Evolutionary conservation across 805 yeast genomes (phyloP).

Genomic region (Pichia membranifaciens): DNA sequence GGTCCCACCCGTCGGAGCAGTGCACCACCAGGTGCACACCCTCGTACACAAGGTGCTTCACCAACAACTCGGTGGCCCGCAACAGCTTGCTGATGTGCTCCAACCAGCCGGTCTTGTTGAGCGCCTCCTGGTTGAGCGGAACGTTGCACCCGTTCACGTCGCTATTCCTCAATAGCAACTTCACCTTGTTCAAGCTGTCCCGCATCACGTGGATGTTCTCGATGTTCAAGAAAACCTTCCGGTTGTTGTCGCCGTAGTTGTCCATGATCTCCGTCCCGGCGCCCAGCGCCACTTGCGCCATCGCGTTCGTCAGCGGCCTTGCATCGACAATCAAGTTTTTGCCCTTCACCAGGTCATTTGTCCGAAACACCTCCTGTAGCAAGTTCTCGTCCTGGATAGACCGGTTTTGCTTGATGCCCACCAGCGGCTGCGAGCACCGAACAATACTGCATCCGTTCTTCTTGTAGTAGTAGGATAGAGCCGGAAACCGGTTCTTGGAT

Average conservation of each 20-base stretch:
- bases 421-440: slow-evolving; percentile 88
- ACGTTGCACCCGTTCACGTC: slow-evolving; percentile 44
- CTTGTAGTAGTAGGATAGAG: slow-evolving; percentile 67
- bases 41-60: slow-evolving; percentile 76
- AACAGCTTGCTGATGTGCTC: slow-evolving; percentile 62
- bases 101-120: slow-evolving; percentile 74
- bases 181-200: slow-evolving; percentile 64
- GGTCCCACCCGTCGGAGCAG: slow-evolving; percentile 98
- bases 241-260: slow-evolving; percentile 52
- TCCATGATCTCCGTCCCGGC: slow-evolving; percentile 98
- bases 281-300: slow-evolving; percentile 94
- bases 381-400: slow-evolving; percentile 89
- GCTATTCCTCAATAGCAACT: slow-evolving; percentile 58
- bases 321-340: slow-evolving; percentile 78
- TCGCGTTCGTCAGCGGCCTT: slow-evolving; percentile 88
- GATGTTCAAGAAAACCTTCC: slow-evolving; percentile 74
- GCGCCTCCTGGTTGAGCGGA: slow-evolving; percentile 44
- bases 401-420: slow-evolving; percentile 81
- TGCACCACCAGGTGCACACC: slow-evolving; percentile 81
- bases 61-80: slow-evolving; percentile 69
- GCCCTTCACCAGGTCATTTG: slow-evolving; percentile 37
- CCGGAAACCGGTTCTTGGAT: slow-evolving; percentile 81
- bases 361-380: slow-evolving; percentile 63
- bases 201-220: slow-evolving; percentile 96
- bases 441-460: slow-evolving; percentile 72